Conservation (phyloP, 1,284 basidiomycete genomes). For the Tetrapyrgos nigripes region DNA sequence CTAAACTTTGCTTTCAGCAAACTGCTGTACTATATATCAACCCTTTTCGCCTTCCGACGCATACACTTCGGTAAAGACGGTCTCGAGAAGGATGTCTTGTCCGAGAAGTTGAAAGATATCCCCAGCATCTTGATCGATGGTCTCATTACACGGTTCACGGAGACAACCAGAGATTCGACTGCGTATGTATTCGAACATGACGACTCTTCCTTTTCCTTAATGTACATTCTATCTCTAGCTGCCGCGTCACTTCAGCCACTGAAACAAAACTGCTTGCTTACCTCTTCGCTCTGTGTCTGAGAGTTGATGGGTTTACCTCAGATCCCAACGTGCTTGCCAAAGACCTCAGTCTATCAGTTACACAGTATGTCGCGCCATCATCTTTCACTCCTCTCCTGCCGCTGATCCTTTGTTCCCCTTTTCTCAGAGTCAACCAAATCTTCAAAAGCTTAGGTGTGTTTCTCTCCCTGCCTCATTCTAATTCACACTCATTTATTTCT, state of each 20-base stretch:
- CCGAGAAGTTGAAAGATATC: conserved; percentile 62
- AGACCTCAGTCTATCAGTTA: conserved; percentile 70
- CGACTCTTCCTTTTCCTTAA: not conserved
- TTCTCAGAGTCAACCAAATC: conserved; percentile 50
- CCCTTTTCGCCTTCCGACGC: conserved; percentile 74
- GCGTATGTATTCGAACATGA: conserved; percentile 49
- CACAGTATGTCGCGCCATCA: conserved; percentile 56
- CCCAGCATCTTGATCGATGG: conserved; percentile 76
- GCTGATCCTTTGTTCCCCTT: conserved; percentile 2
- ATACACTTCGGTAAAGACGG: conserved; percentile 42
- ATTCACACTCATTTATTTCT: conserved; percentile 31
- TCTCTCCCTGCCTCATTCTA: conserved; percentile 33
- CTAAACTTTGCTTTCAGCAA: conserved; percentile 52
- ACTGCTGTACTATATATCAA: conserved; percentile 79
- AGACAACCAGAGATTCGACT: conserved; percentile 66
- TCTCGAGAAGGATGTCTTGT: conserved; percentile 56
- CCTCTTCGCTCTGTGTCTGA: conserved; percentile 82
- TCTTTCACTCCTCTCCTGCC: conserved; percentile 1
- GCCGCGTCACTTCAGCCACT: conserved; percentile 72
- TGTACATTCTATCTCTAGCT: conserved; percentile 43
- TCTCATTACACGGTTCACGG: conserved; percentile 82
- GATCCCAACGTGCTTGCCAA: conserved; percentile 72
- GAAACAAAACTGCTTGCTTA: conserved; percentile 78
- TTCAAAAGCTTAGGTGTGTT: conserved; percentile 61
- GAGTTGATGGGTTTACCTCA: conserved; percentile 77